Evolutionary conservation across 768 basidiomycete genomes (phyloP).

Genomic region (Boletus edulis): DNA sequence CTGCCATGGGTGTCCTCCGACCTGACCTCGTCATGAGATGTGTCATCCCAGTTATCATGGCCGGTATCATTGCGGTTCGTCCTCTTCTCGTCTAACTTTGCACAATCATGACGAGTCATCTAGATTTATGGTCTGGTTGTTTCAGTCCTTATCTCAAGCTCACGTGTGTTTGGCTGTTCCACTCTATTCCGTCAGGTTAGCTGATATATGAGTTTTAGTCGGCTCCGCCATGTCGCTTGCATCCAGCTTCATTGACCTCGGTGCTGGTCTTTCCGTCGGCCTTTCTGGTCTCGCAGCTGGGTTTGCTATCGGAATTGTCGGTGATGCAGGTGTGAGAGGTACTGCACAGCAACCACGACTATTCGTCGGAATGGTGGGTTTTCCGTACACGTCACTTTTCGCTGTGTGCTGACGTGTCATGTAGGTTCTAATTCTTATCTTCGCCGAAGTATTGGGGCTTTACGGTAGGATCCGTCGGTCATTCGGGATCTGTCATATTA

Average conservation of each 20-base stretch:
- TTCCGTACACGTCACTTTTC: not conserved
- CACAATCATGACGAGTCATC: not conserved
- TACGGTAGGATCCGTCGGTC: slow-evolving; percentile 53
- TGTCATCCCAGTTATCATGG: slow-evolving; percentile 98
- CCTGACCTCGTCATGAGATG: slow-evolving; percentile 99
- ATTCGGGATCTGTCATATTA: not conserved
- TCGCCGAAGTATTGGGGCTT: slow-evolving; percentile 89
- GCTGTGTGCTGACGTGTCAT: not conserved
- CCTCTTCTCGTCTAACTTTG: not conserved
- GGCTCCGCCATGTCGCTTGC: slow-evolving; percentile 80
- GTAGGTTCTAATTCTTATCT: slow-evolving; percentile 97
- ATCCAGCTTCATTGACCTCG: slow-evolving; percentile 90
- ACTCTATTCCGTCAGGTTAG: not conserved
- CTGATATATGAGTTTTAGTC: slow-evolving; percentile 43
- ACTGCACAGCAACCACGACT: slow-evolving; percentile 95
- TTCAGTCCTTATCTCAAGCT: slow-evolving; percentile 90
- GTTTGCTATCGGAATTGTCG: slow-evolving; percentile 97
- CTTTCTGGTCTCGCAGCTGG: slow-evolving; percentile 96
- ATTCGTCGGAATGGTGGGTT: slow-evolving; percentile 87
- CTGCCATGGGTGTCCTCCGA: slow-evolving; percentile 96
- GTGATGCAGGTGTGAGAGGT: slow-evolving; percentile 97
- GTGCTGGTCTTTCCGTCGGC: slow-evolving; percentile 90
- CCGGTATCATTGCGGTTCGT: slow-evolving; percentile 99
- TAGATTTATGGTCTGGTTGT: slow-evolving; percentile 98
- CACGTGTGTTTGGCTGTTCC: slow-evolving; percentile 54